Evolutionary conservation across 2,329 filamentous ascomycete species (phyloP).

Genomic region (Aspergillus ochraceus): DNA sequence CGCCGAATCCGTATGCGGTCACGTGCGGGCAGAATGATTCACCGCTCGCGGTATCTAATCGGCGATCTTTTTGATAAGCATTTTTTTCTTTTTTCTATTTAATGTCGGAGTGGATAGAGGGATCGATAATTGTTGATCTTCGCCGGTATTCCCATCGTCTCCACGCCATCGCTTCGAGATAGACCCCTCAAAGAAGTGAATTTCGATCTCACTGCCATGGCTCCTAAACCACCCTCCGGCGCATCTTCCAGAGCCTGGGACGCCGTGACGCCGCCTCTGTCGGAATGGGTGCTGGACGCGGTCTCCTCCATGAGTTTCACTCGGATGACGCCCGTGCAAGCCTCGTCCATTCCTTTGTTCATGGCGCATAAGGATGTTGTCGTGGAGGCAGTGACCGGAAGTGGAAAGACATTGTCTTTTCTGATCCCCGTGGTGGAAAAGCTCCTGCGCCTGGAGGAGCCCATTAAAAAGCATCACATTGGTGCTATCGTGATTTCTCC

Average conservation of each 20-base stretch:
- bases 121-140: background rate
- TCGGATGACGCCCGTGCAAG: conserved; percentile 92
- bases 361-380: conserved; percentile 89
- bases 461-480: conserved; percentile 85
- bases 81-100: conserved; percentile 23
- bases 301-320: conserved; percentile 80
- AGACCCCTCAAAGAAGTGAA: background rate
- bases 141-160: background rate
- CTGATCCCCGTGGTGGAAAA: conserved; percentile 81
- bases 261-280: conserved; percentile 67
- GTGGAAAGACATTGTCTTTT: conserved; percentile 86
- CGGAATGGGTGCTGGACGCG: conserved; percentile 83
- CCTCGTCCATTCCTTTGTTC: conserved; percentile 84
- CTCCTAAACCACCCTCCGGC: conserved; percentile 45
- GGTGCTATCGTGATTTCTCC: conserved; percentile 90
- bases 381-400: conserved; percentile 88
- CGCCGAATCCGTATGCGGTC: conserved; percentile 14
- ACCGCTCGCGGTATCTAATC: conserved; percentile 37
- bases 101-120: conserved; percentile 6
- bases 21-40: conserved; percentile 19
- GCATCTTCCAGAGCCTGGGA: conserved; percentile 62
- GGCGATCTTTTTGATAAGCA: conserved; percentile 23
- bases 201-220: conserved; percentile 21
- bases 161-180: background rate
- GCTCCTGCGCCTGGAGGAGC: conserved; percentile 74